Conservation (phyloP, 345 rosid genomes). For the Nasturtium officinale region DNA sequence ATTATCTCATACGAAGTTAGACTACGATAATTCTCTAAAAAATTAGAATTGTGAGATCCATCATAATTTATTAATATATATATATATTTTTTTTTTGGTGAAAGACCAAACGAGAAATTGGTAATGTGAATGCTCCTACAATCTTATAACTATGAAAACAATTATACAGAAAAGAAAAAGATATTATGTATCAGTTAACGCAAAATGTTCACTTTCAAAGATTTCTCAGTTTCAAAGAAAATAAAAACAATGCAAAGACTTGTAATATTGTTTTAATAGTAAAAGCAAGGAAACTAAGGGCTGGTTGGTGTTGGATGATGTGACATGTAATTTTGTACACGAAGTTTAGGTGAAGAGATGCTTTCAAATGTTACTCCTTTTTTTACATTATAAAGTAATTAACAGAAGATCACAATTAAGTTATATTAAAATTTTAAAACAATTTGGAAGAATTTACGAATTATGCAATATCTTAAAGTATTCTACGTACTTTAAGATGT, state of each 20-base stretch:
- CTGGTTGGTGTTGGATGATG: slow-evolving; percentile 19
- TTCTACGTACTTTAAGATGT: background rate
- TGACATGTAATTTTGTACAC: slow-evolving; percentile 11
- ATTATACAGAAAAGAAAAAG: background rate
- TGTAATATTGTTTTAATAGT: slow-evolving; percentile 8
- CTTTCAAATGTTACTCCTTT: slow-evolving; percentile 27
- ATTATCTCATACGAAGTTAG: too few relatives aligned
- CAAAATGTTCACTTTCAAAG: background rate
- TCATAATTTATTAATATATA: too few relatives aligned
- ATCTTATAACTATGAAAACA: background rate
- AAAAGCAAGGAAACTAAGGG: slow-evolving; percentile 15
- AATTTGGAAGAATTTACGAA: background rate
- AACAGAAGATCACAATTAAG: background rate
- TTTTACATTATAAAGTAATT: background rate
- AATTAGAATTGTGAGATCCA: too few relatives aligned
- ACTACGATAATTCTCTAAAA: too few relatives aligned
- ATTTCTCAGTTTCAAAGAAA: slow-evolving; percentile 3
- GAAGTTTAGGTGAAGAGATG: slow-evolving; percentile 29
- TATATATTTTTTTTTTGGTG: too few relatives aligned
- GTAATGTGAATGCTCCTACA: too few relatives aligned
- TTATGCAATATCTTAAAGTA: background rate
- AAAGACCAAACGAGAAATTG: too few relatives aligned
- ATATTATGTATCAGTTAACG: background rate
- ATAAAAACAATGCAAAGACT: slow-evolving; percentile 1
- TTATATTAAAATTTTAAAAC: background rate